Evolutionary conservation across 331 rosid genomes (phyloP), one percentile per base, ranked within the genome.

Genomic region (Acacia pycnantha): DNA sequence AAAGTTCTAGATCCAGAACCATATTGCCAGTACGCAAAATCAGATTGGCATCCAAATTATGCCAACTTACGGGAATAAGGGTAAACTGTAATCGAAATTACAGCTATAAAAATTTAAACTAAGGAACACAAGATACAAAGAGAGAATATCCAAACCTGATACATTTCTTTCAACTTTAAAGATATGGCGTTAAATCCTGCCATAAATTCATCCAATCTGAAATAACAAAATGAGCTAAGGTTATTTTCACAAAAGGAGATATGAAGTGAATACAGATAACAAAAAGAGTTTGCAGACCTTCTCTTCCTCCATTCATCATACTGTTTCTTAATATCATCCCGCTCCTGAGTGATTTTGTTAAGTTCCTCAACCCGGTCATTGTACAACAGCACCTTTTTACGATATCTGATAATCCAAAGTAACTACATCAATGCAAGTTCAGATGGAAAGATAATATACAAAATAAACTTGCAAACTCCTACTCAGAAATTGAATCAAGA

Each of bases 401-500:
- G 88, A 79, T 92, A 95, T 86, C 99, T 95, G 71, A 73, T 41
- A 37, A 67, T 81, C 56, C 58, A 3, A 75, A 53, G 80, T 31
- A 81, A 80, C 75, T 51, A 73, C 46, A 85, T 73, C 73, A 73
- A 58, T 75, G 79, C 77, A 83, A 78, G 67, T 21, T 47, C 37
- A 61, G 46, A 54, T 9, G 22, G 59, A 43, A 40, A 81, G 18
- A 66, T 11, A 71, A 75, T 27, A 24, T 53, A 8, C 70, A 73
- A 22, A 72, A 54, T 19, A 50, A 77, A 79, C 59, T 46, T 29
- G 81, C 66, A 47, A 67, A 41, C 81, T 65, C 91, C 21, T 92
- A 95, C 99, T 95, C 99, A 46, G 99, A 86, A 29, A 95, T 94
- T 37, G 98, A 93, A 87, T 95, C 99, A 74, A 95, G 99, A 88